Base-by-base conservation (phyloP, 495 filamentous ascomycete genomes). In the Hyaloscypha hepaticicola region DNA sequence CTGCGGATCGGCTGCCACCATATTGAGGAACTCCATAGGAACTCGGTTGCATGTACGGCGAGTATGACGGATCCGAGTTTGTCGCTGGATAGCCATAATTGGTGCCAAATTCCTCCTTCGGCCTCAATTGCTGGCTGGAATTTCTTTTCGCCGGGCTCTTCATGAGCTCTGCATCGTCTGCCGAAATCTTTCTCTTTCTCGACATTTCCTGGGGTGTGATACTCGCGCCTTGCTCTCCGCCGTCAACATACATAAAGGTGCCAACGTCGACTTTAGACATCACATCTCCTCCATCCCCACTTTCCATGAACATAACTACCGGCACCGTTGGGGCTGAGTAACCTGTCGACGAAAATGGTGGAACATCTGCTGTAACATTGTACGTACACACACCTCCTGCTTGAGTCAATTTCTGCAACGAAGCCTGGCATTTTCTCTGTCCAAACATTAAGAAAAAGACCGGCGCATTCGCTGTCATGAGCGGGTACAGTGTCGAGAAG, bases 401-500 rank as follows among this genome's bases (percentile, higher is more conserved):
- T 64, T 82, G 82, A 5, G 83, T 80, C 12, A 88, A 74, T 70
- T 87, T 88, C 26, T 81, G 78, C 9, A 91, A 77, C 21, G 85
- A 78, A 31, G 88, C 87, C 45, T 81, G 78, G 74, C 85, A 88
- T 74, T 85, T 82, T 68, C 87, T 83, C 6, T 84, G 81, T 9
- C 91, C 94, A 72, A 97, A 96, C 33, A 87, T 84, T 26, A 97
- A 75, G 66, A 79, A 86, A 66, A 90, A 83, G 45, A 77, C 79
- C 1, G 83, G 79, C 25, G 80, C 73, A 3, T 82, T 78, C 3
- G 85, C 79, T 22, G 82, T 80, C 68, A 88, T 79, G 22, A 87
- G 75, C 26, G 96, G 91, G 73, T 89, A 90, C 29, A 86, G 83
- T 14, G 87, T 88, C 65, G 85, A 84, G 52, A 96, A 84, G 72